A percentile compares a stretch with the other conserved stretches of the same genome.
These are phyloP conservation scores for Diaporthe ilicicola DNA, from an alignment of 2,329 filamentous ascomycete genomes.

Conservation along the genomic window DNA sequence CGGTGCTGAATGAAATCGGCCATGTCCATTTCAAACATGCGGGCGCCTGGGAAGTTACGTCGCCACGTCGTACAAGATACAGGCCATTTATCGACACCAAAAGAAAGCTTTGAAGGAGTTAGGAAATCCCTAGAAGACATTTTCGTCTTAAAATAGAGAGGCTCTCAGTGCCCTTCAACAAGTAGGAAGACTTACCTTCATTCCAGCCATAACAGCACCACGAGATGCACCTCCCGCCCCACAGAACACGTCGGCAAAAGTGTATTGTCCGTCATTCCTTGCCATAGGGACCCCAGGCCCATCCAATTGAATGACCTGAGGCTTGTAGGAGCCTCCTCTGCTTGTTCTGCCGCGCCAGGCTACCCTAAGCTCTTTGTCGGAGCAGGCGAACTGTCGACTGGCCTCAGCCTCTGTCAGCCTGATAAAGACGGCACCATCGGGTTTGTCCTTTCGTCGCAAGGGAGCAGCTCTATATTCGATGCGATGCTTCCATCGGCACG, in stretches of 20 bases:
- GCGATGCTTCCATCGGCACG: slow-evolving; percentile 61
- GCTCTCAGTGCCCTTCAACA: too few relatives aligned
- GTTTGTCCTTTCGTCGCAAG: slow-evolving; percentile 33
- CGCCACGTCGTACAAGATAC: slow-evolving; percentile 66
- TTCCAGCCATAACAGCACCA: slow-evolving; percentile 66
- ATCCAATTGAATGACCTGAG: background rate
- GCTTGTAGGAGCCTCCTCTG: slow-evolving; percentile 48
- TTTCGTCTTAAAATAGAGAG: background rate
- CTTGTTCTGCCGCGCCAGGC: slow-evolving; percentile 51
- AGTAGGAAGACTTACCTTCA: slow-evolving; percentile 47
- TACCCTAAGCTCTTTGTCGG: slow-evolving; percentile 42
- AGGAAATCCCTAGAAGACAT: too few relatives aligned
- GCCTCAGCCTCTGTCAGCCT: slow-evolving; percentile 39
- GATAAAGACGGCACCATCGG: slow-evolving; percentile 46
- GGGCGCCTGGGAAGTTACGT: slow-evolving; percentile 59
- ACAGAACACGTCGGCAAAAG: slow-evolving; percentile 76
- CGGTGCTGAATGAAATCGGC: slow-evolving; percentile 55
- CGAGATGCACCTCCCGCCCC: slow-evolving; percentile 76
- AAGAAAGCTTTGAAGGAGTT: background rate
- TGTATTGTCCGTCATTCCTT: slow-evolving; percentile 55
- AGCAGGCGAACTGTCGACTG: slow-evolving; percentile 36
- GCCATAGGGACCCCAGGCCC: background rate
- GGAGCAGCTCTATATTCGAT: slow-evolving; percentile 42
- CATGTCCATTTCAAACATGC: slow-evolving; percentile 57
- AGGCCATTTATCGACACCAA: slow-evolving; percentile 68